Base-by-base conservation (phyloP, 1,139 yeast species). In the Yamadazyma mexicana region DNA sequence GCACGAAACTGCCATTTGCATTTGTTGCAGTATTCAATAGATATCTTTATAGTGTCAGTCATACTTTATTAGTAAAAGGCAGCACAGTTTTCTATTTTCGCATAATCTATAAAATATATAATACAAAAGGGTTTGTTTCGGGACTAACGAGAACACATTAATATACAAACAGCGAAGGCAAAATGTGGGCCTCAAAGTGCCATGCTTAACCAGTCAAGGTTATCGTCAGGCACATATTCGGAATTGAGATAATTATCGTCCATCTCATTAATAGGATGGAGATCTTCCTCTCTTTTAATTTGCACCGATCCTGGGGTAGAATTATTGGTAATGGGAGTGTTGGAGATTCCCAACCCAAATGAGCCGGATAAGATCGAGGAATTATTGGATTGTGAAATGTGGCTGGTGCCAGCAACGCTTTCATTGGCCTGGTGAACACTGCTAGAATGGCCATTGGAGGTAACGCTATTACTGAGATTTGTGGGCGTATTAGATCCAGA, bases 1-100 rank as follows among this genome's bases (percentile, higher is more conserved):
- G 76, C 77, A 9, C 77, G 53, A 44, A 69, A 66, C 39, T 70
- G 75, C 77, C 77, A 72, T 48, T 72, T 72, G 51, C 77, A 72
- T 46, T 62, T 62, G 40, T 67, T 61, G 40, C 77, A 72, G 49
- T 62, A 72, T 44, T 64, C 69, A 12, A 72, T 71, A 4, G 60
- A 32, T 22, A 40, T 29, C 18, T 35, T 35, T 12, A 29, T 22
- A 26, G n/a, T 6, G 10, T 24, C 26, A 24, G 26, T 5, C 26
- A 26, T n/a, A 5, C 11, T 15, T 23, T n/a, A 23, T 4, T 4
- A 24, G 7, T 9, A 29, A 17, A 8, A 31, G 8, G 22, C 8
- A n/a, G n/a, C n/a, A n/a, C 22, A 20, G 8, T 5, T 20, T 20
- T 20, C 8, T 20, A n/a, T 14, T 33, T 25, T 38, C 34, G 38